Conservation (phyloP, 441 rosid species). For the Syzygium syzygioides region DNA sequence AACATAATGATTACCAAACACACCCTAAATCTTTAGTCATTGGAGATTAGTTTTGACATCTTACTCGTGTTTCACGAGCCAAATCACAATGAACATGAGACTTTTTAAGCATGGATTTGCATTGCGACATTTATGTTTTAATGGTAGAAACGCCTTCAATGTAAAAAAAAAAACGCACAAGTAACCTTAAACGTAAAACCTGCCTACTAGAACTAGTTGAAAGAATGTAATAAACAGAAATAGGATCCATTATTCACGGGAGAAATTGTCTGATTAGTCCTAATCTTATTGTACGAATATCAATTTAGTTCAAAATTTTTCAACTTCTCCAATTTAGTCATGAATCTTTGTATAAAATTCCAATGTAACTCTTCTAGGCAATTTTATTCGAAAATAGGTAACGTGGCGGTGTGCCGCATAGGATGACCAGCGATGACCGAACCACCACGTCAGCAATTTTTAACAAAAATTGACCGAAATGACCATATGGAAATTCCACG, state of each 20-base stretch:
- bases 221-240: neutral
- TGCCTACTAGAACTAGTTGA: neutral
- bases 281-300: too few species aligned
- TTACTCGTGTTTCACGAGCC: neutral
- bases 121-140: neutral
- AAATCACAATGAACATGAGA: neutral
- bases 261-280: too few species aligned
- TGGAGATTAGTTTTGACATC: neutral
- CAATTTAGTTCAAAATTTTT: too few species aligned
- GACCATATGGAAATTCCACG: too few species aligned
- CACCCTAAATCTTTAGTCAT: neutral
- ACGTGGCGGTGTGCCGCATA: fast-evolving
- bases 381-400: fast-evolving
- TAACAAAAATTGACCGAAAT: too few species aligned
- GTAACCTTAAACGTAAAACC: neutral
- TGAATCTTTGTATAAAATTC: too few species aligned
- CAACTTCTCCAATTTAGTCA: too few species aligned
- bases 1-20: too few species aligned
- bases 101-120: neutral
- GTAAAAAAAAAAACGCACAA: too few species aligned
- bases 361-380: too few species aligned
- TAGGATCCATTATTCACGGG: neutral
- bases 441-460: fast-evolving
- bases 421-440: fast-evolving
- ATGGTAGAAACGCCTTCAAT: neutral